Evolutionary conservation across 2,329 filamentous ascomycete species (phyloP).

Genomic region (Chrysoporthe austroafricana): DNA sequence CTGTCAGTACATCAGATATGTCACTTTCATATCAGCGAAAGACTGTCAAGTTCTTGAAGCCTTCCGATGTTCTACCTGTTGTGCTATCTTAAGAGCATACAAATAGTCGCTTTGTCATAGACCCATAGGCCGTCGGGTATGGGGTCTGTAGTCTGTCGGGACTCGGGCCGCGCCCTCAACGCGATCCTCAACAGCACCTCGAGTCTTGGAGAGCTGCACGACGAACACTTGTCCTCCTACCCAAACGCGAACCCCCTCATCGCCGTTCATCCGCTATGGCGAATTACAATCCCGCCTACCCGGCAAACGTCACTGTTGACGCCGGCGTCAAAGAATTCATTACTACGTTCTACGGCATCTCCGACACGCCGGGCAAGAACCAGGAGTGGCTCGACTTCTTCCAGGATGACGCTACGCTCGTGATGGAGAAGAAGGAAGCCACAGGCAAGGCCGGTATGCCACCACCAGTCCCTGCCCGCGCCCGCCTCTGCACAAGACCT

Average conservation of each 20-base stretch:
- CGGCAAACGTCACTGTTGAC: constrained; percentile 31
- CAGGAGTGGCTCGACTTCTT: constrained; percentile 50
- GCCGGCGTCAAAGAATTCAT: constrained; percentile 41
- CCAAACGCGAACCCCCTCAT: background rate
- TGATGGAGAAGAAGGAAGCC: constrained; percentile 46
- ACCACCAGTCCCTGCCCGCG: background rate
- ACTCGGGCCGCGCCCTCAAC: constrained; percentile 8
- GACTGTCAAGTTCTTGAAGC: too few relatives aligned
- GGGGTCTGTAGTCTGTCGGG: background rate
- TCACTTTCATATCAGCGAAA: too few relatives aligned
- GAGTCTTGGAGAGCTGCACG: background rate
- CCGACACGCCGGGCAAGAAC: constrained; percentile 46
- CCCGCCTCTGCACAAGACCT: background rate
- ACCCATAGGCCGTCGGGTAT: constrained; percentile 10
- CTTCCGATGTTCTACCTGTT: background rate
- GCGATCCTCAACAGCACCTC: background rate
- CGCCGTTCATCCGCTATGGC: constrained; percentile 12
- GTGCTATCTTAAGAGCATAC: background rate
- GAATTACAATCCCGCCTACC: constrained; percentile 37
- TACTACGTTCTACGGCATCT: constrained; percentile 48
- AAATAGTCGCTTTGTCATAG: background rate
- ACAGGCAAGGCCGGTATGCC: constrained; percentile 34
- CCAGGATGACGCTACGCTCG: constrained; percentile 44
- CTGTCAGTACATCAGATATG: background rate
- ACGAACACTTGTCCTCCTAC: background rate